Base-by-base conservation (phyloP, 306 rosid species). In the Cucurbita ficifolia region DNA sequence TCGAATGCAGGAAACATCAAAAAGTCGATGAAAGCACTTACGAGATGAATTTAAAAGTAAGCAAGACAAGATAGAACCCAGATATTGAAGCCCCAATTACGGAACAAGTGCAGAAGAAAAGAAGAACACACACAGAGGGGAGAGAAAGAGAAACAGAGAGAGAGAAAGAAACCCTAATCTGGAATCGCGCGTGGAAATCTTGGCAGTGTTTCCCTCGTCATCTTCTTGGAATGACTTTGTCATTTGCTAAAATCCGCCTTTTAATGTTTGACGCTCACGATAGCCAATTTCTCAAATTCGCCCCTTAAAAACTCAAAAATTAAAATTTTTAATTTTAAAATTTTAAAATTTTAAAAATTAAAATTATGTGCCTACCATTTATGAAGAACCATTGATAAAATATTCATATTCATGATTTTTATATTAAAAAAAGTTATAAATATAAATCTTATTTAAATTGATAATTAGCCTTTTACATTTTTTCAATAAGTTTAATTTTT, bases 81-180 rank as follows among this genome's bases (percentile, higher is more conserved):
- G 57, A 78, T 77, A 61, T 40, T 74, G 21, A 51, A 62, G 42
- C 53, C 70, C 52, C 72, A 67, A 45, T 67, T 22, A 67, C n/a
- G 55, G 55, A 67, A 67, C 40, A 45, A 22, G 21, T 45, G 73
- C 55, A 22, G 40, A 46, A 45, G 56, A 43, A 43, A 46, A 12
- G 56, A 64, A 64, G 52, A 64, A 64, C 17, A 64, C 36, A 19
- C 67, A 52, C 18, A 13, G 22, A 51, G 35, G 73, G 72, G 40
- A 43, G 50, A 58, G 72, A 21, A 21, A 39, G 63, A 77, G 29
- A 24, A 2, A 24, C 0, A 24, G 29, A 24, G 33, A 77, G 40
- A 43, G 50, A 58, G 72, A 21, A 21, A 39, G 63, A 77, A 53
- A 73, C 69, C 74, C 81, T 53, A 73, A 78, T 78, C 53, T 42